Percentiles rank a stretch among this genome's conserved stretches.
phyloP scores from a whole-genome alignment of 2,329 filamentous ascomycete genomes.

The Elsinoe batatas region DNA sequence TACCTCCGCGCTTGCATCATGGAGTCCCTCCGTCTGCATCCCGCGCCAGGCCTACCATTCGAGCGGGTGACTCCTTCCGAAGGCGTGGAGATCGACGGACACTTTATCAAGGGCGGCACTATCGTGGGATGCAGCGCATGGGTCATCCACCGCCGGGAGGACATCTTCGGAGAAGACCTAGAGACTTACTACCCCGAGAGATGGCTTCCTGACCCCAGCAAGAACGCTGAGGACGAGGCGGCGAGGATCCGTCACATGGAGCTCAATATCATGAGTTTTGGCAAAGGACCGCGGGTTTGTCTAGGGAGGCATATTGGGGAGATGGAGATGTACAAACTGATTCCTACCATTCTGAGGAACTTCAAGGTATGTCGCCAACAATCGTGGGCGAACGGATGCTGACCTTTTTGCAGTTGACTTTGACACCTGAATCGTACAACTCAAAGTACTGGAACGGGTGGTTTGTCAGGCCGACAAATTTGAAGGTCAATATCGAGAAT shows the following conservation, averaged over 20 bases:
- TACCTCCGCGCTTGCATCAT: constrained; percentile 2
- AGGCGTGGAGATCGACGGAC: not conserved
- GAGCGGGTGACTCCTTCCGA: not conserved
- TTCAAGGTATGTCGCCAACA: not conserved
- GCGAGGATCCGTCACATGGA: not conserved
- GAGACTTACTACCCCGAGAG: constrained; percentile 19
- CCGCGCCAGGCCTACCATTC: not conserved
- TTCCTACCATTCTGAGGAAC: not conserved
- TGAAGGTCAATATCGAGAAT: constrained; percentile 7
- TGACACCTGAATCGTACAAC: not conserved
- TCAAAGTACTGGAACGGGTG: constrained; percentile 3
- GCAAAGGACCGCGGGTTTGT: constrained; percentile 41
- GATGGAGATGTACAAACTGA: constrained; percentile 43
- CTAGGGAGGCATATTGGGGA: constrained; percentile 42
- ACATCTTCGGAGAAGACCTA: constrained; percentile 21
- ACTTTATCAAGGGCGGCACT: constrained; percentile 18
- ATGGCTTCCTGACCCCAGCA: constrained; percentile 15
- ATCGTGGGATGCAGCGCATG: constrained; percentile 14
- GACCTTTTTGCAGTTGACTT: not conserved
- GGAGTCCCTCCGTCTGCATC: not conserved
- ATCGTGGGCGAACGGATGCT: not conserved
- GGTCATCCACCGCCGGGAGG: constrained; percentile 15
- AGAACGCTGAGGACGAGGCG: constrained; percentile 31
- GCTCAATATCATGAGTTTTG: constrained; percentile 28
- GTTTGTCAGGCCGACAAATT: constrained; percentile 3